Evolutionary conservation across 2,329 filamentous ascomycete genomes (phyloP).

Genomic region (Hymenoscyphus linearis): DNA sequence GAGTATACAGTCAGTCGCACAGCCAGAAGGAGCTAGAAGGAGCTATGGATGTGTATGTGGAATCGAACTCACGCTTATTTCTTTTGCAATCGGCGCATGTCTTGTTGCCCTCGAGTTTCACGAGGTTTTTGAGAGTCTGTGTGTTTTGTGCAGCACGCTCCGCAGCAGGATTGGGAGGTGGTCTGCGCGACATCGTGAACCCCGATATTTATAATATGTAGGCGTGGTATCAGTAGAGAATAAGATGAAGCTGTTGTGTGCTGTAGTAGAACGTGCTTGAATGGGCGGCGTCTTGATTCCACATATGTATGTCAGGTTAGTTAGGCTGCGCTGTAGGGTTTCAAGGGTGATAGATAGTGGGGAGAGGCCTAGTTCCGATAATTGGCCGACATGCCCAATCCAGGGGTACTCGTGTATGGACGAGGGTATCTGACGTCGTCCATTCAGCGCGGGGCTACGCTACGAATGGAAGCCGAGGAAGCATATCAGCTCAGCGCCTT

Average conservation of each 20-base stretch:
- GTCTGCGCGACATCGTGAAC: constrained; percentile 68
- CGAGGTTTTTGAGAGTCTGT: constrained; percentile 85
- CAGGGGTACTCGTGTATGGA: not conserved
- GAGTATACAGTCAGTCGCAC: not conserved
- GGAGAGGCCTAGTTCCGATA: not conserved
- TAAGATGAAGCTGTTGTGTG: not conserved
- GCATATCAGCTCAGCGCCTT: not conserved
- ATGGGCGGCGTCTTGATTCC: constrained; percentile 19
- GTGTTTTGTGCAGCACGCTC: constrained; percentile 91
- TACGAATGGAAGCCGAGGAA: too few relatives aligned
- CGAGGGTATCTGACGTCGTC: constrained; percentile 13
- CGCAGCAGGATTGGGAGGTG: constrained; percentile 68
- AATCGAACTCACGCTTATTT: constrained; percentile 74
- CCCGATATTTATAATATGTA: constrained; percentile 13
- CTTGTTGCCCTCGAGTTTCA: constrained; percentile 95
- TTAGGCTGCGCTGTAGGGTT: not conserved
- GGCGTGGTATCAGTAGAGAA: not conserved
- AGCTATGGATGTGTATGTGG: too few relatives aligned
- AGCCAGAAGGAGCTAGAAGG: not conserved
- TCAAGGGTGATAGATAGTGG: constrained; percentile 7
- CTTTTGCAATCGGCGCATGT: constrained; percentile 97
- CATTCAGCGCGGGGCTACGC: constrained; percentile 11
- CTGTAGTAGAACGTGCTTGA: not conserved
- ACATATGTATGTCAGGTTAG: constrained; percentile 12
- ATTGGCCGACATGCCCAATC: not conserved